Conservation (phyloP, 805 yeast species). For the Ogataea thermomethanolica region DNA sequence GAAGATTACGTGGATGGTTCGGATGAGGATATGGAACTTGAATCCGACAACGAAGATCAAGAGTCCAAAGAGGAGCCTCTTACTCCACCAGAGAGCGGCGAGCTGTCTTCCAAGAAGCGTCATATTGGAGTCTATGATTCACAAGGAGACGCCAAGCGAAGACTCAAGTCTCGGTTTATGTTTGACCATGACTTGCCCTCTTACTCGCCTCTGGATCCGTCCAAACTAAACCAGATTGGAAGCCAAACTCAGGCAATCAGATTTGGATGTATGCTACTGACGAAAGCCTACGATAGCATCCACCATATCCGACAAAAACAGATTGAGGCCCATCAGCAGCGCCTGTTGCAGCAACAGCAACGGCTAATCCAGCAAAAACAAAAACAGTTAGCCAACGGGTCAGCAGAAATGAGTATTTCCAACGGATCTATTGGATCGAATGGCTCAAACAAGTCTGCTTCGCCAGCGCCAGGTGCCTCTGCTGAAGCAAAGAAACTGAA, state of each 20-base stretch:
- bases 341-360: slow-evolving; percentile 29
- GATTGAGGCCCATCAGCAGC: slow-evolving; percentile 41
- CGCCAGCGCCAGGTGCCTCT: slow-evolving; percentile 3
- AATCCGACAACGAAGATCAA: slow-evolving; percentile 7
- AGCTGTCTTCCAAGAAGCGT: slow-evolving; percentile 12
- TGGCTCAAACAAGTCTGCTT: slow-evolving; percentile 4
- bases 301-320: slow-evolving; percentile 67
- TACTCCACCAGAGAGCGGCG: slow-evolving; percentile 13
- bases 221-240: slow-evolving; percentile 75
- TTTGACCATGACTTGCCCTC: slow-evolving; percentile 44
- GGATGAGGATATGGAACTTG: slow-evolving; percentile 24
- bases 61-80: slow-evolving; percentile 3
- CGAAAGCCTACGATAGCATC: slow-evolving; percentile 85
- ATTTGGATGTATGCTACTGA: slow-evolving; percentile 85
- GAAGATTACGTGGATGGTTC: slow-evolving; percentile 13
- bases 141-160: slow-evolving; percentile 30
- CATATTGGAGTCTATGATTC: slow-evolving; percentile 35
- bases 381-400: slow-evolving; percentile 24
- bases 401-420: neutral
- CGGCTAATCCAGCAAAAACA: slow-evolving; percentile 35
- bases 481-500: slow-evolving; percentile 6
- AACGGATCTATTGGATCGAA: slow-evolving; percentile 2
- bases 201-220: slow-evolving; percentile 70
- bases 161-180: slow-evolving; percentile 48
- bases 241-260: slow-evolving; percentile 86